Conservation (phyloP, 2,329 filamentous ascomycete species). For the Sclerotinia subarctica region DNA sequence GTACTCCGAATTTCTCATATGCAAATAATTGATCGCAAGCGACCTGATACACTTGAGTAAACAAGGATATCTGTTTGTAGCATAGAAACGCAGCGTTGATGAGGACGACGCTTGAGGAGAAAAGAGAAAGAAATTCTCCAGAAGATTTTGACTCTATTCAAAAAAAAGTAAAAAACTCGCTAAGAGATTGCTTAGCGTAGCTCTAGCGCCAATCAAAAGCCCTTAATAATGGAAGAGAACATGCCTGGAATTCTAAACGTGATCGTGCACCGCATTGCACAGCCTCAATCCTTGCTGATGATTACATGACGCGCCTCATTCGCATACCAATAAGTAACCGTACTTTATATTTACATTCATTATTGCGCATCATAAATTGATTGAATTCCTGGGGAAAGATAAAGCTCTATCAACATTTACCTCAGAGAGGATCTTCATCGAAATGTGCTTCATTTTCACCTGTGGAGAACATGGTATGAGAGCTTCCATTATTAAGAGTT, state of each 20-base stretch:
- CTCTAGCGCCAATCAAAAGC: not conserved
- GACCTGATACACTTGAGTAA: conserved; percentile 37
- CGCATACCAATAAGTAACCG: not conserved
- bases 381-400: conserved; percentile 8
- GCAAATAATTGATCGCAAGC: conserved; percentile 44
- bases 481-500: not conserved
- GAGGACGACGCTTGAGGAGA: conserved; percentile 66
- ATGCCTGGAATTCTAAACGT: not conserved
- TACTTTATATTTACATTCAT: not conserved
- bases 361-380: conserved; percentile 1
- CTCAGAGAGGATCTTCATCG: conserved; percentile 2
- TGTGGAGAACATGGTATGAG: conserved; percentile 39
- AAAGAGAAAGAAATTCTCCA: conserved; percentile 10
- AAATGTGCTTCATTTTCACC: conserved; percentile 26
- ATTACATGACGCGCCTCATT: conserved; percentile 14
- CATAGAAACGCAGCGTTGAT: conserved; percentile 95
- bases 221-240: not conserved
- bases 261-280: not conserved
- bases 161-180: not conserved
- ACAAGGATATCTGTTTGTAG: conserved; percentile 65
- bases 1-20: conserved; percentile 99
- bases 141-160: not conserved
- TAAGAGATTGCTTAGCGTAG: conserved; percentile 1
- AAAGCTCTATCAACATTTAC: conserved; percentile 2
- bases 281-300: conserved; percentile 12